These are phyloP conservation scores for Gossypium davidsonii DNA, from an alignment of 441 rosid genomes.

Conservation along the genomic window DNA sequence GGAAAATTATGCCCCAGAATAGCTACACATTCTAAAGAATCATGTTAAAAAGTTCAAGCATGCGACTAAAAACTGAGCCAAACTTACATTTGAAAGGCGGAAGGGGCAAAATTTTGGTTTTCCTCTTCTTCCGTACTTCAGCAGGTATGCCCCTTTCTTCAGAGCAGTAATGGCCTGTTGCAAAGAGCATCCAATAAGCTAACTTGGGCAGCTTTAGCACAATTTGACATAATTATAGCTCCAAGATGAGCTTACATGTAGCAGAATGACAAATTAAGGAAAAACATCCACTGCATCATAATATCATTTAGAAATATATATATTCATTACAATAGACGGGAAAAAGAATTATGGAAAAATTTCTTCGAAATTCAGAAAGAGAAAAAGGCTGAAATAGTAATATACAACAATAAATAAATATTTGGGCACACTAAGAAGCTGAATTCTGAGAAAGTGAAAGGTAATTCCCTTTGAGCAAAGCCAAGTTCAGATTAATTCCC, in stretches of 20 bases:
- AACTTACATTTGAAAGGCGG: conserved; percentile 91
- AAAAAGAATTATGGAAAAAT: background rate
- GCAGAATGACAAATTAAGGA: conserved; percentile 9
- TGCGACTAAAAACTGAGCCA: conserved; percentile 1
- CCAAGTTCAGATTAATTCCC: background rate
- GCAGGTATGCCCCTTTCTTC: conserved; percentile 90
- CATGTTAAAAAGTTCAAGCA: background rate
- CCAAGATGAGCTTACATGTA: conserved; percentile 6
- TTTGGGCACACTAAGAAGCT: background rate
- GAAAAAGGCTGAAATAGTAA: background rate
- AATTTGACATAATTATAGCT: conserved; percentile 17
- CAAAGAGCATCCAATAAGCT: conserved; percentile 35
- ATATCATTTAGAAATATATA: background rate
- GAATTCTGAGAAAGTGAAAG: background rate
- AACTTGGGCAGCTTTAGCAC: conserved; percentile 23
- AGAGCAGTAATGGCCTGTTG: conserved; percentile 88
- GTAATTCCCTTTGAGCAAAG: background rate
- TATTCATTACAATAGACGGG: background rate
- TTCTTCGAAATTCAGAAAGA: background rate
- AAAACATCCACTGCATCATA: background rate
- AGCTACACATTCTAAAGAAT: background rate
- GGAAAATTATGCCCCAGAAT: background rate
- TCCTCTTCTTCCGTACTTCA: conserved; percentile 96
- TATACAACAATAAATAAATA: background rate
- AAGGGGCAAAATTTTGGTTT: conserved; percentile 98